These are phyloP conservation scores for Salvia miltiorrhiza DNA, from an alignment of 257 asterid genomes.

Conservation along the genomic window DNA sequence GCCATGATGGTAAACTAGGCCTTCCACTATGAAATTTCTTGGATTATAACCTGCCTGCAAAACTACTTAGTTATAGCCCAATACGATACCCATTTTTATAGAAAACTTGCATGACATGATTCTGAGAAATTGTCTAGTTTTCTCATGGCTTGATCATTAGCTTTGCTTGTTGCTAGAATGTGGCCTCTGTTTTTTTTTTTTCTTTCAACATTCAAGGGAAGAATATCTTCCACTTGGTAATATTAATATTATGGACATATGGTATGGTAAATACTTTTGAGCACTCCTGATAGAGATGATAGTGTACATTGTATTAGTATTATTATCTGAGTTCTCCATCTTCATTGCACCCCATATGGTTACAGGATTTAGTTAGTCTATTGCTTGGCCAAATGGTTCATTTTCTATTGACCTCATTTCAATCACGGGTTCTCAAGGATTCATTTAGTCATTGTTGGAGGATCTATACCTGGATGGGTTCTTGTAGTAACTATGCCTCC, in stretches of 20 bases:
- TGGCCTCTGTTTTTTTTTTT: background rate
- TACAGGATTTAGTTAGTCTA: background rate
- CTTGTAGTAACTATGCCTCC: too few species aligned
- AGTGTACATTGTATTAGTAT: background rate
- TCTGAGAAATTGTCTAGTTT: slow-evolving; percentile 7
- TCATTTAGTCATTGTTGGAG: background rate
- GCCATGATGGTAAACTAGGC: slow-evolving; percentile 17
- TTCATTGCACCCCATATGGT: slow-evolving; percentile 2
- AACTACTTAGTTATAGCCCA: slow-evolving; percentile 12
- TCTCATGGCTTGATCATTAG: slow-evolving; percentile 5
- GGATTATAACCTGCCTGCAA: slow-evolving; percentile 9
- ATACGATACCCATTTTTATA: background rate
- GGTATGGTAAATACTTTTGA: background rate
- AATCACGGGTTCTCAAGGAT: background rate
- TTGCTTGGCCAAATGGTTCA: background rate
- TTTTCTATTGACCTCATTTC: background rate
- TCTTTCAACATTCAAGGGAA: background rate
- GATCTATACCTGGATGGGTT: too few species aligned
- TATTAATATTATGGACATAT: slow-evolving; percentile 1
- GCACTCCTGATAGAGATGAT: background rate
- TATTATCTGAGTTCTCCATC: background rate
- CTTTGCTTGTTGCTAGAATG: slow-evolving; percentile 4
- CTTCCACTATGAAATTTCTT: slow-evolving; percentile 7
- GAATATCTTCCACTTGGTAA: background rate
- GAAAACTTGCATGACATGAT: slow-evolving; percentile 4